Evolutionary conservation across 2,329 filamentous ascomycete species (phyloP).

Genomic region (Penicillium nordicum): DNA sequence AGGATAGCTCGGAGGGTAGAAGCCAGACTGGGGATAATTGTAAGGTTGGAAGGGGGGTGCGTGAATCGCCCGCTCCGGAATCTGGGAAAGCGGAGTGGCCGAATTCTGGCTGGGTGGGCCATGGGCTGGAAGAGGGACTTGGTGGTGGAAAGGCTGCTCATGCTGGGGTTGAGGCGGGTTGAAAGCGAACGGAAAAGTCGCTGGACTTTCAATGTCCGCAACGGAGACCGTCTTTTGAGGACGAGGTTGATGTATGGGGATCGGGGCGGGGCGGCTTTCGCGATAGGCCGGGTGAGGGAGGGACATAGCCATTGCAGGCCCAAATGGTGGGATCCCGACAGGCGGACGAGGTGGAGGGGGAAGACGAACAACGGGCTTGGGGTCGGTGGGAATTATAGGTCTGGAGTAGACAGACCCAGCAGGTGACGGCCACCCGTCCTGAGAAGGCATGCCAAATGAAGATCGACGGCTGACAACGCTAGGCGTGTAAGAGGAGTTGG

Average conservation of each 20-base stretch:
- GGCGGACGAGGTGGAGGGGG: slow-evolving; percentile 58
- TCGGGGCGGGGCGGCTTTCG: slow-evolving; percentile 58
- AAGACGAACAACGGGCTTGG: slow-evolving; percentile 75
- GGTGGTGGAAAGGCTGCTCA: slow-evolving; percentile 89
- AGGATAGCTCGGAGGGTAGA: slow-evolving; percentile 57
- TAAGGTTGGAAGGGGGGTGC: slow-evolving; percentile 84
- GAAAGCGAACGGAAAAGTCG: slow-evolving; percentile 56
- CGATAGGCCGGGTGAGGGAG: slow-evolving; percentile 56
- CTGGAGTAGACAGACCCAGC: slow-evolving; percentile 74
- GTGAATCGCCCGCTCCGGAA: slow-evolving; percentile 87
- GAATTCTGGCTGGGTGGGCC: slow-evolving; percentile 66
- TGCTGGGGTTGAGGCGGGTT: slow-evolving; percentile 62
- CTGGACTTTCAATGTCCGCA: slow-evolving; percentile 84
- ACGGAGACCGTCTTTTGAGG: slow-evolving; percentile 94
- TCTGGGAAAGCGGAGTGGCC: slow-evolving; percentile 82
- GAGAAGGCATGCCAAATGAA: slow-evolving; percentile 65
- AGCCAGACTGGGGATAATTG: slow-evolving; percentile 57
- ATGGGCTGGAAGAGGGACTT: slow-evolving; percentile 74
- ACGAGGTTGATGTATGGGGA: slow-evolving; percentile 88
- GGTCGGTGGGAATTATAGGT: slow-evolving; percentile 58
- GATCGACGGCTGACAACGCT: slow-evolving; percentile 86
- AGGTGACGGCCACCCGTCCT: slow-evolving; percentile 76
- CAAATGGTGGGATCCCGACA: slow-evolving; percentile 24
- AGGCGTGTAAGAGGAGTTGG: slow-evolving; percentile 76
- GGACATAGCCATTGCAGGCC: slow-evolving; percentile 22